These are phyloP conservation scores for Leccinum disarticulatum DNA, from an alignment of 768 basidiomycete species.

Conservation along the genomic window DNA sequence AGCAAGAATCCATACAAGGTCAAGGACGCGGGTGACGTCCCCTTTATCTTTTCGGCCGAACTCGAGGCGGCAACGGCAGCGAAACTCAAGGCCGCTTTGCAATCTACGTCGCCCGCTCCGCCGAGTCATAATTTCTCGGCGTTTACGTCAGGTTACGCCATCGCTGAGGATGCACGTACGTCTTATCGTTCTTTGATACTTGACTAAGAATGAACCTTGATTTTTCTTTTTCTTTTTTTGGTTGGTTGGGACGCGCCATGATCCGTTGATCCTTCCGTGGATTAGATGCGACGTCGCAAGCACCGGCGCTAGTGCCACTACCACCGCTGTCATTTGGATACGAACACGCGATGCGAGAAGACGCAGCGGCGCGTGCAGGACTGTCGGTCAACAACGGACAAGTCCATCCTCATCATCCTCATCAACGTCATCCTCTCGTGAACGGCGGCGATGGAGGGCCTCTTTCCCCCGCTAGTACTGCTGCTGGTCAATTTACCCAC, in stretches of 20 bases:
- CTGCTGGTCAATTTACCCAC: too few relatives aligned
- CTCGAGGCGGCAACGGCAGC: conserved; percentile 30
- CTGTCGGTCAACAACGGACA: neutral
- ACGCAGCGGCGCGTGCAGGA: neutral
- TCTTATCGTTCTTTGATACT: conserved; percentile 15
- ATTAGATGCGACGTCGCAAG: neutral
- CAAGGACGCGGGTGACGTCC: conserved; percentile 33
- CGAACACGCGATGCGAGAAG: neutral
- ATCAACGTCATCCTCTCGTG: neutral
- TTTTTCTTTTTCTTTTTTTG: neutral
- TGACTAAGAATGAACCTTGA: neutral
- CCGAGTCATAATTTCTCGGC: conserved; percentile 11
- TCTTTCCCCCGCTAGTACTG: too few relatives aligned
- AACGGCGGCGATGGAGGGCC: neutral
- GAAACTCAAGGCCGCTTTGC: conserved; percentile 27
- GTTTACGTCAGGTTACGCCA: conserved; percentile 27
- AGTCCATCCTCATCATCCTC: neutral
- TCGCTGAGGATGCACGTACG: conserved; percentile 28
- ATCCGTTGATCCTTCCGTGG: neutral
- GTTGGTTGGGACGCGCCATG: neutral
- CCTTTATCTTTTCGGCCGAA: conserved; percentile 33
- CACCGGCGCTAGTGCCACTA: neutral
- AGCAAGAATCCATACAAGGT: conserved; percentile 19
- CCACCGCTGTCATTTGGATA: neutral
- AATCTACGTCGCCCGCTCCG: conserved; percentile 13